A percentile compares a stretch with the other conserved stretches of the same genome.
Evolutionary conservation across 176 grass and related monocot genomes (phyloP).

Genomic region (Hordeum vulgare): DNA sequence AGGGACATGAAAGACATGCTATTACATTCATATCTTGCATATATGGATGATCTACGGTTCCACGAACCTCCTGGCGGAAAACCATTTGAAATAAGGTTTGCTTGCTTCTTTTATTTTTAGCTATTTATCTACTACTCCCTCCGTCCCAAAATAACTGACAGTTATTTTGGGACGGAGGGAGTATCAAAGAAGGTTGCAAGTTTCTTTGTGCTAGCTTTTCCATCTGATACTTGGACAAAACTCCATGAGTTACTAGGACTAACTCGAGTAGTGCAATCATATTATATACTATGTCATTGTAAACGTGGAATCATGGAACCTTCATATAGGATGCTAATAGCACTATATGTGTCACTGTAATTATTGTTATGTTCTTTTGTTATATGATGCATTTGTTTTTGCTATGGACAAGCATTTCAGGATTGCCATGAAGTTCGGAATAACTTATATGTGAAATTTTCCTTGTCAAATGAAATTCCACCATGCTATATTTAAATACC

Average conservation of each 20-base stretch:
- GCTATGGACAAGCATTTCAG: background rate
- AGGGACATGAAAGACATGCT: conserved; percentile 75
- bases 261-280: background rate
- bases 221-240: background rate
- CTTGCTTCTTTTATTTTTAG: conserved; percentile 7
- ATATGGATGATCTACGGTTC: conserved; percentile 73
- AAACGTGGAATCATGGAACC: background rate
- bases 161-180: no score
- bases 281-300: background rate
- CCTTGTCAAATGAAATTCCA: background rate
- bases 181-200: background rate
- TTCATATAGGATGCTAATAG: background rate
- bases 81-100: conserved; percentile 88
- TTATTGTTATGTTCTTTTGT: background rate
- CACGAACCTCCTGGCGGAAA: conserved; percentile 49
- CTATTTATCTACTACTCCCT: background rate
- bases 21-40: conserved; percentile 76
- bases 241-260: background rate
- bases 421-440: background rate
- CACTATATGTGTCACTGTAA: background rate
- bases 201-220: background rate
- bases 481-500: background rate
- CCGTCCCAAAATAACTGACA: no score
- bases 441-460: background rate
- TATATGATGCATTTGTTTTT: conserved; percentile 13